Evolutionary conservation across 345 rosid species (phyloP).

Genomic region (Trapa bicornis): DNA sequence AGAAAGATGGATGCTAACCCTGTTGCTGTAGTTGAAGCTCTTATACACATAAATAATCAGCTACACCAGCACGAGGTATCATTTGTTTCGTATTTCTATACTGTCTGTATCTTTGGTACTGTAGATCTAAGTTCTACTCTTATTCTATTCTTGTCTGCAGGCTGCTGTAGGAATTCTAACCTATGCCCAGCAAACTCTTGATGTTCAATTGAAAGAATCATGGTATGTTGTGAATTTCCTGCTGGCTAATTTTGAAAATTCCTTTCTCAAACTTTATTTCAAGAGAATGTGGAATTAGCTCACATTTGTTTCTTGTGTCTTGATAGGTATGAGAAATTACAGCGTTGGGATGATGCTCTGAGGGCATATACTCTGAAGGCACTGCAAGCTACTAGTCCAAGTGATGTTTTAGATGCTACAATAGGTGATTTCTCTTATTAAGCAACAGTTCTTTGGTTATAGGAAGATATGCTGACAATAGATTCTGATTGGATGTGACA

Average conservation of each 20-base stretch:
- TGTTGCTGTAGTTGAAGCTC: constrained; percentile 93
- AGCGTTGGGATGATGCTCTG: constrained; percentile 98
- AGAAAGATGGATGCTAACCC: constrained; percentile 93
- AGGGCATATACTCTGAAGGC: constrained; percentile 85
- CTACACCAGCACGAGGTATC: constrained; percentile 90
- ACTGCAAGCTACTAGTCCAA: constrained; percentile 64
- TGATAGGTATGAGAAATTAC: constrained; percentile 95
- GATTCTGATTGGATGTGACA: neutral
- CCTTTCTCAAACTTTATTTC: neutral
- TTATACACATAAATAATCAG: constrained; percentile 96
- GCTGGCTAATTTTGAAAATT: neutral
- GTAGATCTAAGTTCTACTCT: neutral
- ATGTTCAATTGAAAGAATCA: constrained; percentile 92
- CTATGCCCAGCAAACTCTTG: constrained; percentile 79
- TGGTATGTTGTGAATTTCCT: constrained; percentile 35
- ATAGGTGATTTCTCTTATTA: constrained; percentile 33
- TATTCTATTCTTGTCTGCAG: constrained; percentile 21
- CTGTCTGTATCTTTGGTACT: neutral
- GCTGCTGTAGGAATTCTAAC: constrained; percentile 99
- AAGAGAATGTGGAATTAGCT: neutral
- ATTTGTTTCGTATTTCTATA: constrained; percentile 3
- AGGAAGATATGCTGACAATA: neutral
- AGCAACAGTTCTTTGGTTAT: neutral
- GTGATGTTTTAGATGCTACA: constrained; percentile 72
- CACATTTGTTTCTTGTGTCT: constrained; percentile 3